These are phyloP conservation scores for Madurella mycetomatis DNA, from an alignment of 2,329 filamentous ascomycete genomes.

Conservation along the genomic window DNA sequence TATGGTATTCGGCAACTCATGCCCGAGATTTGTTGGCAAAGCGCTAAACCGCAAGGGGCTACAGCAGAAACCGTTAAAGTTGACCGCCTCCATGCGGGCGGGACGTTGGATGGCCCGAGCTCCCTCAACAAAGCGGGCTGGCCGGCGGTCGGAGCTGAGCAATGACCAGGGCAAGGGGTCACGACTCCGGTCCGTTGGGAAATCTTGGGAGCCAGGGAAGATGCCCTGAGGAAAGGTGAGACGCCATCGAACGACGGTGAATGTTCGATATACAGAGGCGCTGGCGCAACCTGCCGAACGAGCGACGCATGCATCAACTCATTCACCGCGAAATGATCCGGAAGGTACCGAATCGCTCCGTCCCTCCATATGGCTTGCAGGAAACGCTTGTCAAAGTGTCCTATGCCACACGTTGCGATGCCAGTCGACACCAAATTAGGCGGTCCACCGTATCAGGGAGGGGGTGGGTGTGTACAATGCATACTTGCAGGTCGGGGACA, in stretches of 20 bases:
- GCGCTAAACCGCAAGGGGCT: constrained; percentile 17
- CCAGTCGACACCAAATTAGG: constrained; percentile 9
- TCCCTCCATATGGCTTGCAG: background rate
- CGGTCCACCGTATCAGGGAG: constrained; percentile 10
- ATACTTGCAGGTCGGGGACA: constrained; percentile 10
- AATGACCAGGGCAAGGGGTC: constrained; percentile 8
- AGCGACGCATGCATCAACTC: constrained; percentile 7
- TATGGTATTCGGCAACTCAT: background rate
- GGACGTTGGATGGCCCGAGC: constrained; percentile 24
- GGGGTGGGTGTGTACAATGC: background rate
- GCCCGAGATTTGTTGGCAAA: constrained; percentile 23
- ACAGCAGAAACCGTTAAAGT: constrained; percentile 5
- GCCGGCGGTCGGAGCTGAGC: constrained; percentile 12
- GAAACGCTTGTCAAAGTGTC: background rate
- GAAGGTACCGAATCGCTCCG: constrained; percentile 3
- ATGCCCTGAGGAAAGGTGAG: background rate
- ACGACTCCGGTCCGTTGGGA: constrained; percentile 16
- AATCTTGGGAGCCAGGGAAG: constrained; percentile 4
- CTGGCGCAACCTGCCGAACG: background rate
- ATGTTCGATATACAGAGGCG: background rate
- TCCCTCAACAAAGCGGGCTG: constrained; percentile 25
- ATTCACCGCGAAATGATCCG: background rate
- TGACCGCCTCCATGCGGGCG: constrained; percentile 23
- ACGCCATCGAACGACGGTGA: background rate
- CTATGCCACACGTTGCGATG: constrained; percentile 7